These are phyloP conservation scores for Zygoascus hellenicus DNA, from an alignment of 1,139 yeast species.

Conservation along the genomic window DNA sequence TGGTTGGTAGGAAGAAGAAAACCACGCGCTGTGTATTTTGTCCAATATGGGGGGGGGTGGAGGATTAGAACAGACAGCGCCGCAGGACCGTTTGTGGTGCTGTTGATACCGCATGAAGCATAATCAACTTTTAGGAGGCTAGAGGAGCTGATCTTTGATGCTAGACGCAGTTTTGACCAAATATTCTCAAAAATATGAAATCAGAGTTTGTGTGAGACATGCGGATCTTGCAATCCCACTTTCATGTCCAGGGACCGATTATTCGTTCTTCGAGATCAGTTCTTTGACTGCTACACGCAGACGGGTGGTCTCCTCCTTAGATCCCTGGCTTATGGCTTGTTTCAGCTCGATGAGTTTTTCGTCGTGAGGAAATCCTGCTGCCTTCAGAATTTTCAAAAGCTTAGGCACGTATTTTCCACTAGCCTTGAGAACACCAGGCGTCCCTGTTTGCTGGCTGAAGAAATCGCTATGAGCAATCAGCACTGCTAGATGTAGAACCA, in stretches of 20 bases:
- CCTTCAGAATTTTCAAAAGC: constrained; percentile 21
- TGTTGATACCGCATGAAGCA: too few species aligned
- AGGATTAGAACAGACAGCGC: constrained; percentile 2
- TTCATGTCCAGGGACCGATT: too few species aligned
- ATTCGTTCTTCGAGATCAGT: too few species aligned
- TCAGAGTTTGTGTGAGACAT: too few species aligned
- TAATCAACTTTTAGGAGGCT: too few species aligned
- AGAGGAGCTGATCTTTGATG: too few species aligned
- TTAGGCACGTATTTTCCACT: constrained; percentile 32
- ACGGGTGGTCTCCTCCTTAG: too few species aligned
- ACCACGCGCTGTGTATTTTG: background rate
- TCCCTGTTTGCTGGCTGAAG: constrained; percentile 13
- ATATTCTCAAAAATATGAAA: too few species aligned
- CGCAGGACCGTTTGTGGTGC: too few species aligned
- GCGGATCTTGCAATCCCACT: too few species aligned
- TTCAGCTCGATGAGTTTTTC: constrained; percentile 12
- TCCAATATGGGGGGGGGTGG: background rate
- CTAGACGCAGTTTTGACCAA: too few species aligned
- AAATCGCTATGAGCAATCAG: constrained; percentile 21
- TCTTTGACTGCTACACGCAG: too few species aligned
- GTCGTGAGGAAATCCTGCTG: background rate
- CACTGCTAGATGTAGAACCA: constrained; percentile 27
- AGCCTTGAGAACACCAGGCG: constrained; percentile 23
- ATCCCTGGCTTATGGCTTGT: constrained; percentile 15
- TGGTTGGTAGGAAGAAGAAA: background rate